Evolutionary conservation across 73 alveolate genomes (phyloP).

Genomic region (Paramecium primaurelia): DNA sequence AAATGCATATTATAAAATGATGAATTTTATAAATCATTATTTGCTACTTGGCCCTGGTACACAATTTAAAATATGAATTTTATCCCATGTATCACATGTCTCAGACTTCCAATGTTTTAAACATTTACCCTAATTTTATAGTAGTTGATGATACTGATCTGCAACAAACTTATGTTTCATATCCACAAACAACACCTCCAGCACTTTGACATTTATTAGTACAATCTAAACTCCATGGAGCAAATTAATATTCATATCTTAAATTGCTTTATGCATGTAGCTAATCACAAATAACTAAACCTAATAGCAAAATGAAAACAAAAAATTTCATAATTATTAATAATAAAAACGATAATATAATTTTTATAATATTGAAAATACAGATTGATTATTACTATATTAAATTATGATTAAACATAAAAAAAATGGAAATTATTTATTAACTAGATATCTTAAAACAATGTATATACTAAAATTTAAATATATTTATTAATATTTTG

Average conservation of each 20-base stretch:
- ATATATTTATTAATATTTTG: too few relatives aligned
- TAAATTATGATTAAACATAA: too few relatives aligned
- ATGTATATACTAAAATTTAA: too few relatives aligned
- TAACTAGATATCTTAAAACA: too few relatives aligned
- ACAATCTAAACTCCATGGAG: slow-evolving; percentile 40
- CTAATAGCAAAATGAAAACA: neutral
- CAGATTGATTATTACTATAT: too few relatives aligned
- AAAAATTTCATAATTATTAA: neutral
- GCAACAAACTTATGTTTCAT: slow-evolving; percentile 2
- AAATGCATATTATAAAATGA: neutral
- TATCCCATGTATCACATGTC: neutral
- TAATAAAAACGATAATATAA: neutral
- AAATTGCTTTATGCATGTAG: slow-evolving; percentile 29
- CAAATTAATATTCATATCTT: slow-evolving; percentile 30
- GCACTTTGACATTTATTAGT: neutral
- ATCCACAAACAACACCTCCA: slow-evolving; percentile 39
- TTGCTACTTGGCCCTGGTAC: slow-evolving; percentile 18
- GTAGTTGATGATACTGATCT: neutral
- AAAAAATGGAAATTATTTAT: too few relatives aligned
- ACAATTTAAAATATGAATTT: neutral
- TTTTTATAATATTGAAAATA: neutral
- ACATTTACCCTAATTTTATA: slow-evolving; percentile 21
- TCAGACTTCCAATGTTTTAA: neutral
- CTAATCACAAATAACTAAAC: neutral
- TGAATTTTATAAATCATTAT: neutral